Conservation (phyloP, 306 rosid species). For the Rubus idaeus region DNA sequence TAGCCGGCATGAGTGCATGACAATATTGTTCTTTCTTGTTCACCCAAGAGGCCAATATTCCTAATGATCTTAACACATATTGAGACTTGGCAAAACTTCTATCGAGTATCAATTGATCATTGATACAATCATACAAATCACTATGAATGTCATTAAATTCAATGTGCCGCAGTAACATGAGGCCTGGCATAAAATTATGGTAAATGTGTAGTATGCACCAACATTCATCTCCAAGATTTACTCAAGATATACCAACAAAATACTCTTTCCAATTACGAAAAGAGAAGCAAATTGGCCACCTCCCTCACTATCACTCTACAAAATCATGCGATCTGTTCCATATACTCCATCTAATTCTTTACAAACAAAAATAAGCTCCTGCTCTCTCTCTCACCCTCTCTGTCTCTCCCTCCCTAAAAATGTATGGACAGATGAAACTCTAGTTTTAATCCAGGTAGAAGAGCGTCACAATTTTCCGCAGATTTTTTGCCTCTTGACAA, state of each 20-base stretch:
- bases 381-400: slow-evolving; percentile 6
- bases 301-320: slow-evolving; percentile 26
- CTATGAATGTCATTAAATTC: not conserved
- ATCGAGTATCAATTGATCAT: not conserved
- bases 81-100: not conserved
- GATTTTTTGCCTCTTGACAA: slow-evolving; percentile 94
- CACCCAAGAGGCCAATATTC: not conserved
- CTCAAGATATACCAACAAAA: not conserved
- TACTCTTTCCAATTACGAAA: slow-evolving; percentile 17
- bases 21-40: not conserved
- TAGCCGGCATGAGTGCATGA: not conserved
- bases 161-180: not conserved
- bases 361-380: slow-evolving; percentile 35
- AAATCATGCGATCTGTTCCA: slow-evolving; percentile 16
- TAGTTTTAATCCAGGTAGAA: slow-evolving; percentile 77
- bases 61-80: not conserved
- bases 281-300: slow-evolving; percentile 21
- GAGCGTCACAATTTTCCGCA: slow-evolving; percentile 94
- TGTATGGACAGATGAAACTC: slow-evolving; percentile 39
- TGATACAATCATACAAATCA: not conserved
- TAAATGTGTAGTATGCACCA: not conserved
- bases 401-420: slow-evolving; percentile 30
- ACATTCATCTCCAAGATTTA: slow-evolving; percentile 4
- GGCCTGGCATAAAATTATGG: not conserved
- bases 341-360: slow-evolving; percentile 46